Evolutionary conservation across 345 rosid species (phyloP).

Genomic region (Draba incana): DNA sequence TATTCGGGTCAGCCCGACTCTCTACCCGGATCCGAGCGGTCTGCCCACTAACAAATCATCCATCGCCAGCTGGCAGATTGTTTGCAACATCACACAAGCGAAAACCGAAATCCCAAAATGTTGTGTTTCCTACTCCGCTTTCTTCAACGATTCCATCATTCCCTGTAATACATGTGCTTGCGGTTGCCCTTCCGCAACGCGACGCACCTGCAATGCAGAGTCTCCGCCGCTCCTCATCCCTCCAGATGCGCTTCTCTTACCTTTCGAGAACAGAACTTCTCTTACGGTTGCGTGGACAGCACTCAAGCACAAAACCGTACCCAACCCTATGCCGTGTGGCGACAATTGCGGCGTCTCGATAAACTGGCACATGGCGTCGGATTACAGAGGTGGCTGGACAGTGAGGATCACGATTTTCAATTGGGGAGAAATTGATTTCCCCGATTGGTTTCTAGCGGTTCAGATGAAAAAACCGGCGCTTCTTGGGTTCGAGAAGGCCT

Average conservation of each 20-base stretch:
- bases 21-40: constrained; percentile 74
- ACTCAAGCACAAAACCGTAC: constrained; percentile 64
- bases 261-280: constrained; percentile 77
- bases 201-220: constrained; percentile 61
- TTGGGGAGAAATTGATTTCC: constrained; percentile 76
- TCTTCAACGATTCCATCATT: constrained; percentile 81
- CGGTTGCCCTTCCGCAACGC: constrained; percentile 67
- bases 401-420: constrained; percentile 89
- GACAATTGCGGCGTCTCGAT: constrained; percentile 96
- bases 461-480: constrained; percentile 66
- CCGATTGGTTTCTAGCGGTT: constrained; percentile 86
- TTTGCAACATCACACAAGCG: constrained; percentile 83
- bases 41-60: constrained; percentile 67
- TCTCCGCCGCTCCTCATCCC: constrained; percentile 82
- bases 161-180: constrained; percentile 97
- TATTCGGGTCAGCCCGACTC: constrained; percentile 79
- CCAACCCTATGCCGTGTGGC: constrained; percentile 86
- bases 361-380: constrained; percentile 83
- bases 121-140: constrained; percentile 91
- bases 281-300: constrained; percentile 75
- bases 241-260: constrained; percentile 79
- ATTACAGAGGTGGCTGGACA: constrained; percentile 84
- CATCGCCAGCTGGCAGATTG: constrained; percentile 97
- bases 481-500: constrained; percentile 72
- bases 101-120: constrained; percentile 78